A percentile compares a stretch with the other conserved stretches of the same genome.
These are phyloP conservation scores for Coniochaeta hoffmannii DNA, from an alignment of 2,329 filamentous ascomycete species.

Conservation along the genomic window DNA sequence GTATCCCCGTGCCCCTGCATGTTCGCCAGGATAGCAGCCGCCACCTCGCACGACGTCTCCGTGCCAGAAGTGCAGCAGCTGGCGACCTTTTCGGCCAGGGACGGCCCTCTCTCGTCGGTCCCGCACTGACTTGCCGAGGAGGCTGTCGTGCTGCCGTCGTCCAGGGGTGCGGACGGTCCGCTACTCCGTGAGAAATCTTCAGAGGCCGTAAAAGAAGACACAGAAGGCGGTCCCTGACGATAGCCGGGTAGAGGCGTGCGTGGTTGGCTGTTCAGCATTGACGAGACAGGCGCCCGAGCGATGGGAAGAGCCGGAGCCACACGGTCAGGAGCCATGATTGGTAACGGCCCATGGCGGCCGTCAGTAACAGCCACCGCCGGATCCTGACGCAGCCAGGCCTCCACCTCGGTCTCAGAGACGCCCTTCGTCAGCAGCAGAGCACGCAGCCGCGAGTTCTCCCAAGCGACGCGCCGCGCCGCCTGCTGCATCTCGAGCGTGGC, in stretches of 20 bases:
- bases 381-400: neutral
- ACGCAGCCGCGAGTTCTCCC: conserved; percentile 38
- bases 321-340: too few species aligned
- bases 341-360: too few species aligned
- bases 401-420: neutral
- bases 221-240: neutral
- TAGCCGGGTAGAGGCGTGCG: neutral
- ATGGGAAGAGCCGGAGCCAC: too few species aligned
- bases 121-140: neutral
- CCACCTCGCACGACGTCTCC: conserved; percentile 20
- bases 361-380: neutral
- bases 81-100: neutral
- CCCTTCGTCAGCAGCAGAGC: conserved; percentile 10
- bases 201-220: neutral
- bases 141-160: neutral
- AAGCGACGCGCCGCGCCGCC: conserved; percentile 36
- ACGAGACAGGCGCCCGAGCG: neutral
- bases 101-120: neutral
- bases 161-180: neutral
- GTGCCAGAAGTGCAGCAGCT: neutral
- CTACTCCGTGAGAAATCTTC: neutral
- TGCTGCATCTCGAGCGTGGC: conserved; percentile 47
- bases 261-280: neutral
- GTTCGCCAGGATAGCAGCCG: conserved; percentile 18
- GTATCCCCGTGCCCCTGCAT: conserved; percentile 17